These are phyloP conservation scores for Gaeumannomyces sp. DNA, from an alignment of 2,329 filamentous ascomycete genomes.

Conservation along the genomic window DNA sequence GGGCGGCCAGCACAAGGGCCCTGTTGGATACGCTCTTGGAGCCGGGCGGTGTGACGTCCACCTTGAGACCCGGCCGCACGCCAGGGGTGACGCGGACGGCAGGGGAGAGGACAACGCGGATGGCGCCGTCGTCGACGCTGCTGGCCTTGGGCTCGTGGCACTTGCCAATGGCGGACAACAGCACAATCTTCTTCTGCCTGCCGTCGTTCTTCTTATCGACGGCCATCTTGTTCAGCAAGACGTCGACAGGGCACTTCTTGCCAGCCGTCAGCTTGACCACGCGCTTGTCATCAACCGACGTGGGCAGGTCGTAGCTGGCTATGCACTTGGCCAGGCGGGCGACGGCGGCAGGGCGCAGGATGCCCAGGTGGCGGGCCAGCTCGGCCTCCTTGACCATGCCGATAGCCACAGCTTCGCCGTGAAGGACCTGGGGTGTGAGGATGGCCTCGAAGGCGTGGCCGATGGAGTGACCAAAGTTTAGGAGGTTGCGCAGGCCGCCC, in stretches of 20 bases:
- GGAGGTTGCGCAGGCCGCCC: constrained; percentile 83
- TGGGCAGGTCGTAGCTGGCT: constrained; percentile 85
- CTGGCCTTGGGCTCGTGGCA: constrained; percentile 84
- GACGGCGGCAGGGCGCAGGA: constrained; percentile 80
- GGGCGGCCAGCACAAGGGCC: constrained; percentile 85
- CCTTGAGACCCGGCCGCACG: constrained; percentile 54
- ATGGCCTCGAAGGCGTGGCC: constrained; percentile 96
- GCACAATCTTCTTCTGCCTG: constrained; percentile 88
- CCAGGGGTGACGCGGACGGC: constrained; percentile 69
- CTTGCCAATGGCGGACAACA: constrained; percentile 83
- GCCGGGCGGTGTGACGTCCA: constrained; percentile 81
- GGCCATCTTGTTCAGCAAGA: constrained; percentile 85
- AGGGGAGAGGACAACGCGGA: constrained; percentile 76
- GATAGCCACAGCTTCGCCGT: constrained; percentile 93
- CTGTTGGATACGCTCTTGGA: constrained; percentile 98
- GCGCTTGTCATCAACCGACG: constrained; percentile 74
- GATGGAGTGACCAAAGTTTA: constrained; percentile 98
- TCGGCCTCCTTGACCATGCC: constrained; percentile 99
- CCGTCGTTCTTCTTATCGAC: constrained; percentile 99
- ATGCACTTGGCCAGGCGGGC: constrained; percentile 89
- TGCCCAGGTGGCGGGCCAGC: constrained; percentile 79
- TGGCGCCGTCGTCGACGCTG: constrained; percentile 78
- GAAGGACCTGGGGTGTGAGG: constrained; percentile 87
- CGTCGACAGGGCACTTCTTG: constrained; percentile 81
- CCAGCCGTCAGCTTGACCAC: constrained; percentile 77